A percentile compares a stretch with the other conserved stretches of the same genome.
phyloP scores from a whole-genome alignment of 192 early-diverging fungal species.

The Thamnidium elegans region DNA sequence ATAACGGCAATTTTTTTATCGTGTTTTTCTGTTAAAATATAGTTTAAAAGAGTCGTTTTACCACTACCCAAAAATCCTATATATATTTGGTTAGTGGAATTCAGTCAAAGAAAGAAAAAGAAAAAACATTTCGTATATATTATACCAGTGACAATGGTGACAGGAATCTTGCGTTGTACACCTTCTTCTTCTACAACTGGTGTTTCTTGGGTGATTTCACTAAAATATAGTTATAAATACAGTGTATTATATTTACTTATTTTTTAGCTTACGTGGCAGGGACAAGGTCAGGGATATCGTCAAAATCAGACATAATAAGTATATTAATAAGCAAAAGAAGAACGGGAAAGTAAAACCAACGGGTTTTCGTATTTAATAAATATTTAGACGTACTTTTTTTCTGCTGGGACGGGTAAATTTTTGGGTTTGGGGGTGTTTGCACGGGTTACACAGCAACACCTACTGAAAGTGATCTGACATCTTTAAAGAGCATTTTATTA shows the following conservation, averaged over 20 bases:
- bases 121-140: background rate
- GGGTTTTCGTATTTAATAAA: no score
- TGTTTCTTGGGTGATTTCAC: background rate
- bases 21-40: slow-evolving; percentile 79
- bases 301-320: slow-evolving; percentile 11
- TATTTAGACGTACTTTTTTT: no score
- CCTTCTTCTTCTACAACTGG: background rate
- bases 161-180: slow-evolving; percentile 35
- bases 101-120: no score
- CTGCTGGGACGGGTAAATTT: no score
- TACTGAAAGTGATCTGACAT: no score
- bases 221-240: background rate
- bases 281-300: slow-evolving; percentile 29
- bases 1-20: slow-evolving; percentile 97
- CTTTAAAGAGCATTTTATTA: no score
- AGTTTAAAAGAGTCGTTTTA: slow-evolving; percentile 91
- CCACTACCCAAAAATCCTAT: slow-evolving; percentile 79
- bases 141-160: slow-evolving; percentile 45
- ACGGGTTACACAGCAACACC: no score
- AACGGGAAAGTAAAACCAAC: no score
- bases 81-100: background rate
- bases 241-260: background rate
- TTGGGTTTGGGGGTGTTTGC: no score
- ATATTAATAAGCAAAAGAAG: no score
- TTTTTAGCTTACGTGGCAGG: background rate